phyloP scores from a whole-genome alignment of 2,329 filamentous ascomycete genomes.

The Fusarium sublunatum region DNA sequence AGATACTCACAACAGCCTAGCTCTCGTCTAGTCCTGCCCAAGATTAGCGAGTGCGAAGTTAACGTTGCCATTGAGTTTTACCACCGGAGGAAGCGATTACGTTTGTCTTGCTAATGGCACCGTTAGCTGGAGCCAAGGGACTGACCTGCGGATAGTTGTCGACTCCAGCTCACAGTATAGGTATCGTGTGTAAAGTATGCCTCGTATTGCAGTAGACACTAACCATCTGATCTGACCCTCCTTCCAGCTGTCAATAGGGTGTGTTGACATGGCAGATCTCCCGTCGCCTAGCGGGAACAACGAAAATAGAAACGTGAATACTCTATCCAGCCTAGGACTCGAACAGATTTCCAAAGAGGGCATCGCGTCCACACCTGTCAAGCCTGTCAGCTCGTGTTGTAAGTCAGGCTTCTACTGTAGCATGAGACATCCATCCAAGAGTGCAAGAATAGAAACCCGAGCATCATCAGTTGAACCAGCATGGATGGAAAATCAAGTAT shows the following conservation, averaged over 20 bases:
- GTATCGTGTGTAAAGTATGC: conserved; percentile 2
- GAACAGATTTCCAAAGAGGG: conserved; percentile 4
- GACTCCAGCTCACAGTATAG: not conserved
- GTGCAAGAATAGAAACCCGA: conserved; percentile 27
- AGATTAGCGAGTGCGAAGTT: conserved; percentile 2
- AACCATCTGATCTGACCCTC: not conserved
- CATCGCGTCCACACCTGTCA: conserved; percentile 10
- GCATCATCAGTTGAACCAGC: not conserved
- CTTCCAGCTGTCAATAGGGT: not conserved
- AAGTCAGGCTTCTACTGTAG: not conserved
- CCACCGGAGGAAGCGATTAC: not conserved
- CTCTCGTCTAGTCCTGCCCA: not conserved
- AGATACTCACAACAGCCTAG: conserved; percentile 8
- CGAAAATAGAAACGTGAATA: conserved; percentile 14
- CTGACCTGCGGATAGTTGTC: not conserved
- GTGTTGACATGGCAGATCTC: not conserved
- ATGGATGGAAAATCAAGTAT: conserved; percentile 3
- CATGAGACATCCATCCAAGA: not conserved
- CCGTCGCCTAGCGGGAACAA: not conserved
- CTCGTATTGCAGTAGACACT: conserved; percentile 14
- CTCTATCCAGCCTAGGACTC: not conserved
- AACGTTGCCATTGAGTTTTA: conserved; percentile 16
- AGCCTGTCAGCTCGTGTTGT: conserved; percentile 25
- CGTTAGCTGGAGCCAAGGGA: not conserved
- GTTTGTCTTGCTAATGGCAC: not conserved